These are phyloP conservation scores for Candida michaelii DNA, from an alignment of 805 yeast species.

Conservation along the genomic window DNA sequence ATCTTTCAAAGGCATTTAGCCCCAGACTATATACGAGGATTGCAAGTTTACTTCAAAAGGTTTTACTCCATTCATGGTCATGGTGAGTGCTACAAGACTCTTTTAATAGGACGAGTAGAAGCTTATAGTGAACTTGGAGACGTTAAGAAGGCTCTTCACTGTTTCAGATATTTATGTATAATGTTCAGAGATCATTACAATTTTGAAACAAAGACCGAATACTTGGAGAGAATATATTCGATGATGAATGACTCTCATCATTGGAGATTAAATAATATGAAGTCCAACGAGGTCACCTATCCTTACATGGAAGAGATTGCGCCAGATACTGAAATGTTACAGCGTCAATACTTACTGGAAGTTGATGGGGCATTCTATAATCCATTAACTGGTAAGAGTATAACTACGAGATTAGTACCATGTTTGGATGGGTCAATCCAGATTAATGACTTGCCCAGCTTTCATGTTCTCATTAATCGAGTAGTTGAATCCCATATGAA, in stretches of 20 bases:
- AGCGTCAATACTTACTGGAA: constrained; percentile 6
- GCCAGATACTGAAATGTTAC: constrained; percentile 14
- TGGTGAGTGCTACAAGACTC: constrained; percentile 25
- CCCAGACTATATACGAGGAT: constrained; percentile 26
- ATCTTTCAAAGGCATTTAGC: constrained; percentile 30
- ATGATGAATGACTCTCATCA: constrained; percentile 11
- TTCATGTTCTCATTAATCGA: constrained; percentile 21
- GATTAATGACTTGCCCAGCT: constrained; percentile 33
- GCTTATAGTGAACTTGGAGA: constrained; percentile 24
- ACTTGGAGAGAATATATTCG: constrained; percentile 9
- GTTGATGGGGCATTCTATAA: constrained; percentile 14
- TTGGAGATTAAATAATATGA: constrained; percentile 26
- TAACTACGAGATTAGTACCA: constrained; percentile 19
- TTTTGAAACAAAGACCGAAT: constrained; percentile 11
- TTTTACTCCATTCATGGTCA: constrained; percentile 37
- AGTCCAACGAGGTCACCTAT: constrained; percentile 14
- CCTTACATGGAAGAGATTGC: constrained; percentile 8
- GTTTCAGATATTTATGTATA: constrained; percentile 22
- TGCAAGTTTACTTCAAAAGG: constrained; percentile 35
- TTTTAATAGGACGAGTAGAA: constrained; percentile 31
- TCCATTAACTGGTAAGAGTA: constrained; percentile 23
- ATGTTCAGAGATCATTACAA: constrained; percentile 22
- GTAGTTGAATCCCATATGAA: constrained; percentile 18
- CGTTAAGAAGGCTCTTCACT: constrained; percentile 10
- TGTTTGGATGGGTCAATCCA: constrained; percentile 27